A percentile compares a stretch with the other conserved stretches of the same genome.
These are phyloP conservation scores for Eucalyptus marginata DNA, from an alignment of 345 rosid genomes.

Conservation along the genomic window DNA sequence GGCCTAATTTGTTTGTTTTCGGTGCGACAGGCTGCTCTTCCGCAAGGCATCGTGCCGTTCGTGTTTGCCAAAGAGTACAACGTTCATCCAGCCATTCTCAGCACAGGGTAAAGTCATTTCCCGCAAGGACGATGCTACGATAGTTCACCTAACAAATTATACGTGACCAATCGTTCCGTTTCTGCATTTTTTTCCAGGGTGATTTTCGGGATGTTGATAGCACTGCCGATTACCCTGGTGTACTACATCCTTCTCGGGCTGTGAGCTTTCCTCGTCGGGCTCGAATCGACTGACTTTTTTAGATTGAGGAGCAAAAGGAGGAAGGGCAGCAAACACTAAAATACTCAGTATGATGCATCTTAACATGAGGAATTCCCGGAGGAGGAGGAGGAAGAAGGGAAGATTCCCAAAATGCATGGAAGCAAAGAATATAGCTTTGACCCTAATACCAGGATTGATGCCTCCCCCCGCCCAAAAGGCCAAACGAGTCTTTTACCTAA, in stretches of 20 bases:
- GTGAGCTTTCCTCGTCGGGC: constrained; percentile 1
- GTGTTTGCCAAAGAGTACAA: constrained; percentile 7
- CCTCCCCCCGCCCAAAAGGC: not conserved
- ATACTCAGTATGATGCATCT: not conserved
- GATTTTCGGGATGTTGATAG: constrained; percentile 93
- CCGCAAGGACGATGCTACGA: not conserved
- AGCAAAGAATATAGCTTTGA: not conserved
- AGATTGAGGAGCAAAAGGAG: not conserved
- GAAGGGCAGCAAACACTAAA: not conserved
- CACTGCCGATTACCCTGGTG: constrained; percentile 79
- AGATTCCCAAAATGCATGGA: not conserved
- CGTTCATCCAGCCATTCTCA: constrained; percentile 2
- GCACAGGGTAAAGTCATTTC: not conserved
- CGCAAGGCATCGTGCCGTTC: constrained; percentile 6
- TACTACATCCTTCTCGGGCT: constrained; percentile 84
- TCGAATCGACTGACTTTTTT: not conserved
- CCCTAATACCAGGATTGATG: not conserved
- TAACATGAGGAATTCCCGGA: not conserved
- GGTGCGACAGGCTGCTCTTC: not conserved
- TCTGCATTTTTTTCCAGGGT: constrained; percentile 31
- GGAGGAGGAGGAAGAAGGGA: not conserved
- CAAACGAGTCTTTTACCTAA: not conserved
- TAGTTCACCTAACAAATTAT: not conserved
- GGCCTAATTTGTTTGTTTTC: not conserved
- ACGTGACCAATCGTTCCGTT: not conserved